Percentiles rank a stretch among this genome's conserved stretches.
phyloP scores from a whole-genome alignment of 352 stramenopile species.

The Globisporangium parvum region DNA sequence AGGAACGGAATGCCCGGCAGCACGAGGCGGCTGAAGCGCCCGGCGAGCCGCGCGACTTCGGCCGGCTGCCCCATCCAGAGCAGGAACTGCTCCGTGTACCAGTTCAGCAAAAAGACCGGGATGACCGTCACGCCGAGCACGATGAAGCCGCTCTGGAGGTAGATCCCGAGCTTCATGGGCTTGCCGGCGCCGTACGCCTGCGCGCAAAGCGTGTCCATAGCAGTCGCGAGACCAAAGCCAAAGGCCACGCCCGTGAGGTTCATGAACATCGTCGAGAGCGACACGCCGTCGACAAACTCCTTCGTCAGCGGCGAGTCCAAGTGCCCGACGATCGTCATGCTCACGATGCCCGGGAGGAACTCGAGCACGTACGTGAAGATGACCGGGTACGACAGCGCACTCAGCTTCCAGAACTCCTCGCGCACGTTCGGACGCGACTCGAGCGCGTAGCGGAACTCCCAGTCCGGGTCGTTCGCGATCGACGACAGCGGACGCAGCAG shows the following conservation, averaged over 20 bases:
- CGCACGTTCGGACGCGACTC: conserved; percentile 18
- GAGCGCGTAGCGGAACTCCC: conserved; percentile 12
- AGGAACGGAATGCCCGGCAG: conserved; percentile 75
- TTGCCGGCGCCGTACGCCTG: conserved; percentile 77
- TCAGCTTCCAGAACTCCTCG: conserved; percentile 34
- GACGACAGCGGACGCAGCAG: conserved; percentile 27
- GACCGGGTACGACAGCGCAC: conserved; percentile 47
- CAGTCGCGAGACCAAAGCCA: conserved; percentile 73
- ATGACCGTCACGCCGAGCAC: conserved; percentile 53
- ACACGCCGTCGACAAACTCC: conserved; percentile 63
- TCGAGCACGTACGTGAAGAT: conserved; percentile 73
- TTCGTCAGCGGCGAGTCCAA: conserved; percentile 65
- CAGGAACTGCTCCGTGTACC: conserved; percentile 61
- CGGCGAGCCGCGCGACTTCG: conserved; percentile 57
- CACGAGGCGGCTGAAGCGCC: conserved; percentile 59
- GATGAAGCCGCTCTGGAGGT: conserved; percentile 73
- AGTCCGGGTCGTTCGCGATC: conserved; percentile 25
- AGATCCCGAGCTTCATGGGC: conserved; percentile 71
- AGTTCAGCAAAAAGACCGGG: conserved; percentile 67
- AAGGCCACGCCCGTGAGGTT: conserved; percentile 79
- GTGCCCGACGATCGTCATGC: conserved; percentile 61
- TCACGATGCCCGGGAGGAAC: conserved; percentile 59
- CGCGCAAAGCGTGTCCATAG: conserved; percentile 86
- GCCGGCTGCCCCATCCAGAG: conserved; percentile 53
- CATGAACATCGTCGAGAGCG: conserved; percentile 70